Conservation (phyloP, 139 green algal species). For the Coelastrella sp. region DNA sequence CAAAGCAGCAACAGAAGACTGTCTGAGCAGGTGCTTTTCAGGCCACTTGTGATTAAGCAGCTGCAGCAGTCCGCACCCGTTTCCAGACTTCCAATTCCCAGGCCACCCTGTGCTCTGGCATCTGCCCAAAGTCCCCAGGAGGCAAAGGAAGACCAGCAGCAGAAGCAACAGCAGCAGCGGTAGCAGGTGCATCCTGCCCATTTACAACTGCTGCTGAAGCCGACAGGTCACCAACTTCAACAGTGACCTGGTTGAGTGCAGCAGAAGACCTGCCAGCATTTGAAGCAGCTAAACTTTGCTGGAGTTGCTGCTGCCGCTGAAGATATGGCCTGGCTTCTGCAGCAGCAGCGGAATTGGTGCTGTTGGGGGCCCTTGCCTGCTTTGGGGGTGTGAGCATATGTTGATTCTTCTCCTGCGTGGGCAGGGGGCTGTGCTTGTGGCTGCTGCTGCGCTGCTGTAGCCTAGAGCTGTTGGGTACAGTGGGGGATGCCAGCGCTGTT, state of each 20-base stretch:
- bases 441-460: neutral
- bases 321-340: neutral
- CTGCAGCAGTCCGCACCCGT: conserved; percentile 47
- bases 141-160: neutral
- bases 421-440: neutral
- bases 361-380: neutral
- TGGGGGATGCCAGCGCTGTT: neutral
- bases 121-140: conserved; percentile 11
- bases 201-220: neutral
- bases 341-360: neutral
- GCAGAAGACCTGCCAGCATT: neutral
- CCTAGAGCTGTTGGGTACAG: neutral
- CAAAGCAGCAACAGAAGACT: too few species aligned
- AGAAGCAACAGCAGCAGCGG: neutral
- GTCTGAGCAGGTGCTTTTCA: too few species aligned
- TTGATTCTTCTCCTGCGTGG: neutral
- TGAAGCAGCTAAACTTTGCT: neutral
- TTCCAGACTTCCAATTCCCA: conserved; percentile 81
- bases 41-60: too few species aligned
- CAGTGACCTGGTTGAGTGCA: neutral
- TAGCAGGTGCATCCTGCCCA: neutral
- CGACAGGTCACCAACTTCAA: neutral
- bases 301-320: conserved; percentile 4
- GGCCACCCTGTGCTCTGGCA: conserved; percentile 64
- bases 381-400: neutral